Evolutionary conservation across 805 yeast species (phyloP).

Genomic region (Myxozyma udenii): DNA sequence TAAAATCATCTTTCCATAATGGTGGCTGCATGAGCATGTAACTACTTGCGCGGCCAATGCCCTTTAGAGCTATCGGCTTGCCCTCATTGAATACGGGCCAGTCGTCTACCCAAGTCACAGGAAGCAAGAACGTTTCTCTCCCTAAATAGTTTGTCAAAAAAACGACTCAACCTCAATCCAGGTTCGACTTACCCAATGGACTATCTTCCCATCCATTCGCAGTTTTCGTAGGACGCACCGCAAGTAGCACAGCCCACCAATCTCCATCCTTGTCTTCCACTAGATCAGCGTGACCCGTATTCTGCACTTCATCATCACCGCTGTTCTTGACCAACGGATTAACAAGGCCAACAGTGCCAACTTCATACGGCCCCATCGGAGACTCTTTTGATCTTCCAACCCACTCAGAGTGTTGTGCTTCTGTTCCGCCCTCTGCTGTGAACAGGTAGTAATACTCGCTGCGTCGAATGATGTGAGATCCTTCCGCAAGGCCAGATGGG

Average conservation of each 20-base stretch:
- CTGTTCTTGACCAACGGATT: constrained; percentile 2
- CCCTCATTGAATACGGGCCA: constrained; percentile 8
- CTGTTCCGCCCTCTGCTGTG: constrained; percentile 15
- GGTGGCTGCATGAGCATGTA: background rate
- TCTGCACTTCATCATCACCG: constrained; percentile 4
- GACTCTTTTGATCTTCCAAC: constrained; percentile 2
- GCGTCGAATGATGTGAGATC: constrained; percentile 8
- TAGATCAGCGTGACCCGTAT: constrained; percentile 12
- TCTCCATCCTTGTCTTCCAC: constrained; percentile 2
- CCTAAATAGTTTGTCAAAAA: background rate
- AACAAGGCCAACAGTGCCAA: constrained; percentile 4
- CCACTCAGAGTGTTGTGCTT: constrained; percentile 8
- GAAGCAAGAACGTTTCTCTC: constrained; percentile 7
- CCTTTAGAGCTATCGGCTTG: background rate
- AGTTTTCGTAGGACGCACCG: constrained; percentile 8
- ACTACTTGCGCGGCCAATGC: background rate
- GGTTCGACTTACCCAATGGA: background rate
- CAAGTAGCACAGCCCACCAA: constrained; percentile 12
- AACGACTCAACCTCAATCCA: background rate
- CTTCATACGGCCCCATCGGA: constrained; percentile 6
- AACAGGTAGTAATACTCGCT: constrained; percentile 4
- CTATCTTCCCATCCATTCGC: background rate
- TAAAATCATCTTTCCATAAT: background rate
- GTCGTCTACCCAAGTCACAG: constrained; percentile 9
- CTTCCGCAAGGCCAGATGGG: constrained; percentile 8